Conservation (phyloP, 495 filamentous ascomycete genomes). For the Daldinia vernicosa region DNA sequence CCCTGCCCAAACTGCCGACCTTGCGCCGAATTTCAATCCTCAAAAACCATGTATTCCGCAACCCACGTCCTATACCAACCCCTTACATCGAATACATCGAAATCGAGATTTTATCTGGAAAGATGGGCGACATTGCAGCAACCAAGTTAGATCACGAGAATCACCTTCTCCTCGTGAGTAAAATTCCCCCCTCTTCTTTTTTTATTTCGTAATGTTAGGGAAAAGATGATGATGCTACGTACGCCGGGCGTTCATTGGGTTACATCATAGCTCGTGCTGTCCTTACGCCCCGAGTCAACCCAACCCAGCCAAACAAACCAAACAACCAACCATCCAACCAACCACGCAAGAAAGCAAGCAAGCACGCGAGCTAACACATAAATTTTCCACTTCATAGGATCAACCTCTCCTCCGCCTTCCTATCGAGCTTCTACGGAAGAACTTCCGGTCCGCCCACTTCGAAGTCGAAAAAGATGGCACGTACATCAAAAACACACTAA, state of each 20-base stretch:
- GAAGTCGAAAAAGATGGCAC: constrained; percentile 81
- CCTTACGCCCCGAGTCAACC: background rate
- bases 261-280: constrained; percentile 3
- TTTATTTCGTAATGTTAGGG: background rate
- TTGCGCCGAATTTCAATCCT: constrained; percentile 12
- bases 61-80: too few relatives aligned
- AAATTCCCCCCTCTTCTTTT: background rate
- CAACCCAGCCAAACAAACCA: background rate
- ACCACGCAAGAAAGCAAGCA: background rate
- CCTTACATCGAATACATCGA: constrained; percentile 1
- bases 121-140: constrained; percentile 56
- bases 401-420: constrained; percentile 94
- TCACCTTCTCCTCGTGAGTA: constrained; percentile 58
- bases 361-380: background rate
- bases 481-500: constrained; percentile 72
- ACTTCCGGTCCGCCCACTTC: constrained; percentile 88
- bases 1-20: constrained; percentile 26
- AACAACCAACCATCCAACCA: background rate
- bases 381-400: constrained; percentile 64
- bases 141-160: constrained; percentile 59
- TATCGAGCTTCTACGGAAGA: constrained; percentile 88
- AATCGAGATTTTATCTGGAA: constrained; percentile 7
- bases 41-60: too few relatives aligned
- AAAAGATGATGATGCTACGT: background rate
- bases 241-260: background rate